Conservation (phyloP, 495 filamentous ascomycete species). For the Hypomontagnella monticulosa region DNA sequence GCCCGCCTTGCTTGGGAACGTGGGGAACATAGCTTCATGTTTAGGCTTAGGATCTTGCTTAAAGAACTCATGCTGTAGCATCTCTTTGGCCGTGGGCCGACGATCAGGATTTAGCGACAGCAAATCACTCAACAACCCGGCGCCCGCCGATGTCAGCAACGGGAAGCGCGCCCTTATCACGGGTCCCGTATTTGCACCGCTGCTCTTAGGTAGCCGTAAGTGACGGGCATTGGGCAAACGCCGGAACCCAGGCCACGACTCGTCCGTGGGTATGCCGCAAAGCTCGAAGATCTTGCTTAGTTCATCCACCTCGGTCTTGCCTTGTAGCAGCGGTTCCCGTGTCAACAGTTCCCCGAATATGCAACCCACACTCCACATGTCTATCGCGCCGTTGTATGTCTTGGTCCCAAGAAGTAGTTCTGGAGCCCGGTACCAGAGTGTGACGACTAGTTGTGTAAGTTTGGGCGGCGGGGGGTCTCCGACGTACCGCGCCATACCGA, state of each 20-base stretch:
- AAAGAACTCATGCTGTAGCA: slow-evolving; percentile 84
- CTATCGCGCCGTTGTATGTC: slow-evolving; percentile 79
- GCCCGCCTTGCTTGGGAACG: slow-evolving; percentile 92
- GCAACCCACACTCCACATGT: slow-evolving; percentile 97
- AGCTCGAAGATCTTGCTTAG: slow-evolving; percentile 80
- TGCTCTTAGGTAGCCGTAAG: slow-evolving; percentile 74
- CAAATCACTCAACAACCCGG: slow-evolving; percentile 70
- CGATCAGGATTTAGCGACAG: slow-evolving; percentile 78
- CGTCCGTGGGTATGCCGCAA: slow-evolving; percentile 87
- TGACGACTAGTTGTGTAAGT: slow-evolving; percentile 93
- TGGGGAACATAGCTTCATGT: slow-evolving; percentile 85
- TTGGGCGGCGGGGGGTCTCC: slow-evolving; percentile 79
- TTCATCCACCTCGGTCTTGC: slow-evolving; percentile 94
- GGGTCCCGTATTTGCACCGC: slow-evolving; percentile 51
- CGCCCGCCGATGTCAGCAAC: slow-evolving; percentile 79
- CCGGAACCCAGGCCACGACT: slow-evolving; percentile 86
- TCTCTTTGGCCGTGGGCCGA: slow-evolving; percentile 70
- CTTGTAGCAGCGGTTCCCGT: slow-evolving; percentile 85
- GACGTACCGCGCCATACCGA: slow-evolving; percentile 94
- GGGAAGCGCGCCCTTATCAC: slow-evolving; percentile 79
- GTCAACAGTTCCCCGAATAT: slow-evolving; percentile 93
- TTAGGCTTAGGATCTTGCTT: slow-evolving; percentile 88
- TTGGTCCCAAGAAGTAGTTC: slow-evolving; percentile 87
- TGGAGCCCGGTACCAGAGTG: slow-evolving; percentile 94
- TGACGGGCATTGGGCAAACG: slow-evolving; percentile 89